Conservation (phyloP, 495 filamentous ascomycete species). For the Sphaerosporella brunnea region DNA sequence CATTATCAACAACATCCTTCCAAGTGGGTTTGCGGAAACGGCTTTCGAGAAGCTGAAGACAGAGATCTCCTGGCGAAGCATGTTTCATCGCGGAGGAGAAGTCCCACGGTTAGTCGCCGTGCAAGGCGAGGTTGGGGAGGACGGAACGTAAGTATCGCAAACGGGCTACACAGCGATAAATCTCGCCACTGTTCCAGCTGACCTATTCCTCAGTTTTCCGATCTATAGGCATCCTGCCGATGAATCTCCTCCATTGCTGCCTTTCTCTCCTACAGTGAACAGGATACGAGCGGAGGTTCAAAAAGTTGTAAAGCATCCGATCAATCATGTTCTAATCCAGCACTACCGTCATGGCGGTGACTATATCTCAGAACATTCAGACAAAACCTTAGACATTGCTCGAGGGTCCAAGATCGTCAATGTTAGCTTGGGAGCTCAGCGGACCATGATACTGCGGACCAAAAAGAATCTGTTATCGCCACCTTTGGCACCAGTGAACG, state of each 20-base stretch:
- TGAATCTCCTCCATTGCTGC: conserved; percentile 59
- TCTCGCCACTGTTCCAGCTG: background rate
- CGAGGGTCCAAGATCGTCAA: conserved; percentile 71
- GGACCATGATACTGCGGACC: conserved; percentile 75
- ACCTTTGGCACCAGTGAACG: conserved; percentile 1
- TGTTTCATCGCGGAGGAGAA: conserved; percentile 81
- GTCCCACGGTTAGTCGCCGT: conserved; percentile 89
- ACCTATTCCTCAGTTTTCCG: conserved; percentile 40
- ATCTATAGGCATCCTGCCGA: conserved; percentile 90
- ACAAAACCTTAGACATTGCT: conserved; percentile 88
- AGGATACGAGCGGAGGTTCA: conserved; percentile 50
- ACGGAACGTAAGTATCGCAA: conserved; percentile 38
- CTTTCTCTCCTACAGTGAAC: conserved; percentile 56
- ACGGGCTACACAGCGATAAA: no score
- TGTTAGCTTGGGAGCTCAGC: conserved; percentile 76
- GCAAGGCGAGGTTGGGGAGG: conserved; percentile 51
- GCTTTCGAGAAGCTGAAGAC: conserved; percentile 52
- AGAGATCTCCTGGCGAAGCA: conserved; percentile 77
- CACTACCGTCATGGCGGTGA: conserved; percentile 82
- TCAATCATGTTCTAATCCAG: conserved; percentile 90
- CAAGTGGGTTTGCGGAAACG: conserved; percentile 31
- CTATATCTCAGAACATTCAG: conserved; percentile 89
- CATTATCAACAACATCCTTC: conserved; percentile 52
- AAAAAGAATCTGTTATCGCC: conserved; percentile 39
- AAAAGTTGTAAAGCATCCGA: conserved; percentile 50